Conservation (phyloP, 192 early-diverging fungal species). For the Thoreauomyces humboldtii region DNA sequence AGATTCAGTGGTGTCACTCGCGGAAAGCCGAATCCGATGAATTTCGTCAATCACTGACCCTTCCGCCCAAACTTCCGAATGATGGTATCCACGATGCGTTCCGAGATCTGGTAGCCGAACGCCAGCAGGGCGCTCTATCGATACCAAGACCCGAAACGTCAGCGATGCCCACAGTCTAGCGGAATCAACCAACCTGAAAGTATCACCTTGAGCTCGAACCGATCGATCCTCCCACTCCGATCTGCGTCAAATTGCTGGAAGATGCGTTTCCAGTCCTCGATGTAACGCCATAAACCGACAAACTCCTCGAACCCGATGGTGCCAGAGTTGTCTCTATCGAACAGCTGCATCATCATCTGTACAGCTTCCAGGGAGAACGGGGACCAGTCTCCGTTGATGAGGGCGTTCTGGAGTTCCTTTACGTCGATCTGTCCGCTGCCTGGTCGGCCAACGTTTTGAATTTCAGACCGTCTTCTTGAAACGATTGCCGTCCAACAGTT, state of each 20-base stretch:
- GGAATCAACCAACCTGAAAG: too few species aligned
- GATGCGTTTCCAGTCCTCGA: constrained; percentile 33
- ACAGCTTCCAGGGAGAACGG: constrained; percentile 30
- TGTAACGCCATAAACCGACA: constrained; percentile 18
- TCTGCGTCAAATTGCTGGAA: constrained; percentile 28
- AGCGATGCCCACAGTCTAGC: too few species aligned
- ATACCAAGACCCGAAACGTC: too few species aligned
- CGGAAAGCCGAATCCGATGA: not conserved
- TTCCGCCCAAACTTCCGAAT: constrained; percentile 23
- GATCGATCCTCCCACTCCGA: constrained; percentile 14
- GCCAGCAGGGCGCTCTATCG: constrained; percentile 17
- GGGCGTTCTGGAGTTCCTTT: constrained; percentile 21
- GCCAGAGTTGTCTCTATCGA: constrained; percentile 19
- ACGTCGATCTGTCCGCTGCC: not conserved
- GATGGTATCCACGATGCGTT: constrained; percentile 10
- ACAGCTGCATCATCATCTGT: constrained; percentile 28
- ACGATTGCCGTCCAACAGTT: not conserved
- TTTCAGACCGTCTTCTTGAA: too few species aligned
- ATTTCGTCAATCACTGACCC: constrained; percentile 3
- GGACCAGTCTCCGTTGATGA: constrained; percentile 31
- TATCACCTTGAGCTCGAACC: constrained; percentile 20
- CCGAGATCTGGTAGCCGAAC: constrained; percentile 20
- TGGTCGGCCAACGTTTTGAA: too few species aligned
- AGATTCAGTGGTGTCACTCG: not conserved
- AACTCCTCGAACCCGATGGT: constrained; percentile 26